Evolutionary conservation across 78 protist species (phyloP).

Genomic region (Dictyostelium capitatum): DNA sequence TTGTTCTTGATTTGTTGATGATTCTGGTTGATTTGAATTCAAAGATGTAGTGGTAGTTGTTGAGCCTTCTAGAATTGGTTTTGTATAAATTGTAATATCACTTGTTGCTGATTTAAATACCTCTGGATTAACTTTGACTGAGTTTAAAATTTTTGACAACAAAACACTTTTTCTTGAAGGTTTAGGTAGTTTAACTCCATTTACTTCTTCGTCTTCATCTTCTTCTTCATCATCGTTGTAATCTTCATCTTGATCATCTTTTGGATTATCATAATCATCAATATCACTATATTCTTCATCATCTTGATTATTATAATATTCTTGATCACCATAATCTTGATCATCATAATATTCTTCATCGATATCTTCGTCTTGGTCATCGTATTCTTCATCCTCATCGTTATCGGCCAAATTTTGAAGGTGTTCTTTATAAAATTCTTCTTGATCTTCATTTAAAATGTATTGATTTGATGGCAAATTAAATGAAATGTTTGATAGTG

Average conservation of each 20-base stretch:
- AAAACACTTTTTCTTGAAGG: neutral
- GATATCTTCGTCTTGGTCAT: neutral
- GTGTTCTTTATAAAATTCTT: neutral
- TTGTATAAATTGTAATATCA: neutral
- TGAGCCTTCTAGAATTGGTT: neutral
- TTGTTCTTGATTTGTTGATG: slow-evolving; percentile 9
- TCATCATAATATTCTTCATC: neutral
- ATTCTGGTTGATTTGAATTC: neutral
- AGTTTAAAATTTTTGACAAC: neutral
- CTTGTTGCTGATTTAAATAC: neutral
- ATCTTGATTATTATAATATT: neutral
- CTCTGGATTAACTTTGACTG: neutral
- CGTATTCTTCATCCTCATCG: neutral
- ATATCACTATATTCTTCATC: neutral
- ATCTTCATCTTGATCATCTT: neutral
- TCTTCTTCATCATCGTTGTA: neutral
- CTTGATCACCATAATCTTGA: neutral
- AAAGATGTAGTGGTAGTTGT: neutral
- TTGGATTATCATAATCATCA: neutral
- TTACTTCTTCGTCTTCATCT: neutral
- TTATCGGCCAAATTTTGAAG: too few relatives aligned
- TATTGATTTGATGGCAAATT: slow-evolving; percentile 8
- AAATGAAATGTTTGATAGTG: neutral
- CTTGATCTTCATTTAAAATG: slow-evolving; percentile 1
- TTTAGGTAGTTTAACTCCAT: neutral